phyloP scores from a whole-genome alignment of 805 yeast species.

The Sugiyamaella boreocaroliniensis region DNA sequence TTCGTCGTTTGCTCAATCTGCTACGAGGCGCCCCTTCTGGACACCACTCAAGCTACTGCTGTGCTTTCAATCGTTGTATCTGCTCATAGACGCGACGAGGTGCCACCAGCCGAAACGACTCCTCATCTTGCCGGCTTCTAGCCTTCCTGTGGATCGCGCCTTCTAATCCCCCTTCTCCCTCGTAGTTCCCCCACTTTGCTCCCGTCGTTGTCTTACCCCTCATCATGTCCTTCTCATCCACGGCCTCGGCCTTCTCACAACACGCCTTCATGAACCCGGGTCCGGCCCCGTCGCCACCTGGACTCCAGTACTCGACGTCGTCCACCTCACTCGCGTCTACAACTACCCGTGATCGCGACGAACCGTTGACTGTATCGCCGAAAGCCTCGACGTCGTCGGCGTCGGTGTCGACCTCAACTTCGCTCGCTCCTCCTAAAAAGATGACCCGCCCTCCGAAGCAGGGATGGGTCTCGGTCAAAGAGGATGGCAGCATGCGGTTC shows the following conservation, averaged over 20 bases:
- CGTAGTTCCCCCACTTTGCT: neutral
- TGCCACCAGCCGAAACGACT: neutral
- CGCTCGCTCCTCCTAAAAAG: constrained; percentile 1
- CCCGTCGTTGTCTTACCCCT: neutral
- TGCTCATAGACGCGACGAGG: neutral
- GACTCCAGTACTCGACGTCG: constrained; percentile 12
- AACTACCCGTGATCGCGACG: neutral
- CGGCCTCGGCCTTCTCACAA: constrained; percentile 39
- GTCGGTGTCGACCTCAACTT: neutral
- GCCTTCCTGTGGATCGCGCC: neutral
- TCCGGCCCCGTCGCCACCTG: constrained; percentile 51
- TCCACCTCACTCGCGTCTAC: constrained; percentile 15
- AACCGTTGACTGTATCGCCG: constrained; percentile 1
- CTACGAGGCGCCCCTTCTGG: too few relatives aligned
- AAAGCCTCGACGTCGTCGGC: neutral
- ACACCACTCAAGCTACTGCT: too few relatives aligned
- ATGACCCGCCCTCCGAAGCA: constrained; percentile 30
- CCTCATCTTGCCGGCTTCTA: neutral
- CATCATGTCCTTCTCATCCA: constrained; percentile 40
- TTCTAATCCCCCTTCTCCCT: neutral
- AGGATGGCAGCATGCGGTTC: constrained; percentile 76
- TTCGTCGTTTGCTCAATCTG: too few relatives aligned
- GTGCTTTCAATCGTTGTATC: neutral
- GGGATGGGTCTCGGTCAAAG: constrained; percentile 91
- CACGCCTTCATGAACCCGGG: constrained; percentile 49